Conservation (phyloP, 768 basidiomycete species). For the Pulveroboletus sp. region DNA sequence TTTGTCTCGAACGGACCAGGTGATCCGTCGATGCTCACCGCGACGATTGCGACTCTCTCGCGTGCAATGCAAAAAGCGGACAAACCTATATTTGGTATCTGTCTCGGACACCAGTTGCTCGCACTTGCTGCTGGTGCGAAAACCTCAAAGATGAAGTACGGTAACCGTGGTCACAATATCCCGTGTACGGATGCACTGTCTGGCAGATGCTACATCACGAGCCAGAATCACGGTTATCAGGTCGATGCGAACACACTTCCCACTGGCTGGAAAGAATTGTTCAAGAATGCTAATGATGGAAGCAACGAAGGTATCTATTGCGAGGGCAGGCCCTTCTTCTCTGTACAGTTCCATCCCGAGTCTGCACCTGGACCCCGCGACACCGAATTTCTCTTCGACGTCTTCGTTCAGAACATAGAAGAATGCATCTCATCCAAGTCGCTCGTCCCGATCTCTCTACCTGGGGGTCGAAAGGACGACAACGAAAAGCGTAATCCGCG, state of each 20-base stretch:
- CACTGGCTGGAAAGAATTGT: constrained; percentile 86
- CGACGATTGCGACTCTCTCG: constrained; percentile 65
- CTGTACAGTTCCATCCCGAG: constrained; percentile 99
- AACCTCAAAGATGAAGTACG: constrained; percentile 99
- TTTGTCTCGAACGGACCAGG: constrained; percentile 99
- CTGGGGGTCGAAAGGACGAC: constrained; percentile 76
- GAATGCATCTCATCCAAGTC: constrained; percentile 61
- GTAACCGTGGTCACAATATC: constrained; percentile 98
- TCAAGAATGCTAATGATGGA: constrained; percentile 93
- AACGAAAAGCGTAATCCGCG: constrained; percentile 72
- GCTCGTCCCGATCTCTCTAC: constrained; percentile 58
- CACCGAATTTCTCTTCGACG: constrained; percentile 98
- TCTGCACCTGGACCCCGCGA: constrained; percentile 95
- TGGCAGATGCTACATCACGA: constrained; percentile 97
- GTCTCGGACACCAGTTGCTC: constrained; percentile 95
- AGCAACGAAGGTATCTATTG: constrained; percentile 98
- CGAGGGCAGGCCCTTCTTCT: constrained; percentile 91
- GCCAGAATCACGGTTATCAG: constrained; percentile 98
- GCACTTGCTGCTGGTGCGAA: constrained; percentile 90
- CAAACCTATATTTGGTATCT: constrained; percentile 95
- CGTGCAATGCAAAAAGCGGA: constrained; percentile 67
- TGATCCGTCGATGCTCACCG: constrained; percentile 80
- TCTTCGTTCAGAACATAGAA: constrained; percentile 84
- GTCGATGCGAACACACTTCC: constrained; percentile 81
- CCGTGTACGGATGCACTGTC: constrained; percentile 93